Evolutionary conservation across 2,329 filamentous ascomycete species (phyloP).

Genomic region (Talaromyces sp.): DNA sequence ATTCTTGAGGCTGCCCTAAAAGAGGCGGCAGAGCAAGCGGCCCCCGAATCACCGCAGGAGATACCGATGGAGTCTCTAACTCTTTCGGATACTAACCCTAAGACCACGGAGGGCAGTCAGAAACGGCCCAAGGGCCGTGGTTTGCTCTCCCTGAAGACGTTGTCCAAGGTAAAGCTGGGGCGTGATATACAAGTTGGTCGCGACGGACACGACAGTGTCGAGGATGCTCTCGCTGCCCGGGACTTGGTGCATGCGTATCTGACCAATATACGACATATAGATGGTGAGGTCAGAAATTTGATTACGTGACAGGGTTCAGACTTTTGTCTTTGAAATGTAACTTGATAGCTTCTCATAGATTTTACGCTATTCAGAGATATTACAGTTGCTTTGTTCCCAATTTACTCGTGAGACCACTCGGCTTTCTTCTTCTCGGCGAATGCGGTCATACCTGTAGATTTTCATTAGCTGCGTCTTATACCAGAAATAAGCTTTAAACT

Average conservation of each 20-base stretch:
- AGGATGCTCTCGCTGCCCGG: constrained; percentile 41
- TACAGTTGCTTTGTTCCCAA: not conserved
- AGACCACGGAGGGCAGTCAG: not conserved
- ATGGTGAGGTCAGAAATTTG: not conserved
- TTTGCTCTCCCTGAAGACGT: constrained; percentile 14
- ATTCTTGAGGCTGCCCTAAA: constrained; percentile 15
- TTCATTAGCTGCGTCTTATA: constrained; percentile 1
- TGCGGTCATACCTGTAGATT: constrained; percentile 65
- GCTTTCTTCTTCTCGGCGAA: constrained; percentile 94
- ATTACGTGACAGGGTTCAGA: not conserved
- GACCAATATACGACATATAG: not conserved
- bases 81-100: not conserved
- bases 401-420: constrained; percentile 76
- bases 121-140: not conserved
- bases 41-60: not conserved
- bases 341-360: not conserved
- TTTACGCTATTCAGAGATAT: not conserved
- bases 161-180: constrained; percentile 14
- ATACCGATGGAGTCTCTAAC: not conserved
- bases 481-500: constrained; percentile 13
- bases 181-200: constrained; percentile 18
- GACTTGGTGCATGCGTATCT: constrained; percentile 38
- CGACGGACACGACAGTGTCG: constrained; percentile 38
- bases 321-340: not conserved
- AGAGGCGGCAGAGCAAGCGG: not conserved